Conservation (phyloP, 1,284 basidiomycete species). For the Fomes fomentarius region DNA sequence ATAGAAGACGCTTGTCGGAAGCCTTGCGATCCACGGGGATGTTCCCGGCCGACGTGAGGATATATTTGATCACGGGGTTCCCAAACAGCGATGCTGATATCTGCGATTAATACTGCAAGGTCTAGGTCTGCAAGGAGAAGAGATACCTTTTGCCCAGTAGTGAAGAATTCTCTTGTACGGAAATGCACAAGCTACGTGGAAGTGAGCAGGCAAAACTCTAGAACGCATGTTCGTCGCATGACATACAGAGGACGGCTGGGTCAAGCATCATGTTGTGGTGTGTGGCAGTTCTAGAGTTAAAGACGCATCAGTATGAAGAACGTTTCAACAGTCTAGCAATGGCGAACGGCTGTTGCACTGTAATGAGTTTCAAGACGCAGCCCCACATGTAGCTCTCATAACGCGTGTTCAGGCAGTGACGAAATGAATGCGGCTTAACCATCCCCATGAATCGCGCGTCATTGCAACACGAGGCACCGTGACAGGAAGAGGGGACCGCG, state of each 20-base stretch:
- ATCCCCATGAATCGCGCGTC: too few relatives aligned
- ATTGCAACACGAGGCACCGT: too few relatives aligned
- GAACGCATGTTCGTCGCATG: slow-evolving; percentile 14
- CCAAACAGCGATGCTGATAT: slow-evolving; percentile 71
- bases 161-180: slow-evolving; percentile 82
- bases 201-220: not conserved
- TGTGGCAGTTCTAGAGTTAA: slow-evolving; percentile 67
- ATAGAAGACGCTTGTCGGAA: slow-evolving; percentile 74
- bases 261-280: slow-evolving; percentile 95
- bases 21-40: slow-evolving; percentile 92
- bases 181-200: slow-evolving; percentile 66
- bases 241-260: slow-evolving; percentile 77
- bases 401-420: too few relatives aligned
- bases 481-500: not conserved
- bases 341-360: too few relatives aligned
- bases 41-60: slow-evolving; percentile 90
- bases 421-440: too few relatives aligned
- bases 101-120: slow-evolving; percentile 7
- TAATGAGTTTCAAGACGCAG: too few relatives aligned
- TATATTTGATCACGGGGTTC: slow-evolving; percentile 71
- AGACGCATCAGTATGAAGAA: not conserved
- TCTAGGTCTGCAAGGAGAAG: slow-evolving; percentile 5
- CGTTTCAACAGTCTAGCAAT: too few relatives aligned
- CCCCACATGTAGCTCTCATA: too few relatives aligned
- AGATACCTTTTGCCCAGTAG: slow-evolving; percentile 89